Percentiles rank a stretch among this genome's conserved stretches.
Conservation (phyloP, 495 filamentous ascomycete genomes). For the Aspergillus heteromorphus region DNA sequence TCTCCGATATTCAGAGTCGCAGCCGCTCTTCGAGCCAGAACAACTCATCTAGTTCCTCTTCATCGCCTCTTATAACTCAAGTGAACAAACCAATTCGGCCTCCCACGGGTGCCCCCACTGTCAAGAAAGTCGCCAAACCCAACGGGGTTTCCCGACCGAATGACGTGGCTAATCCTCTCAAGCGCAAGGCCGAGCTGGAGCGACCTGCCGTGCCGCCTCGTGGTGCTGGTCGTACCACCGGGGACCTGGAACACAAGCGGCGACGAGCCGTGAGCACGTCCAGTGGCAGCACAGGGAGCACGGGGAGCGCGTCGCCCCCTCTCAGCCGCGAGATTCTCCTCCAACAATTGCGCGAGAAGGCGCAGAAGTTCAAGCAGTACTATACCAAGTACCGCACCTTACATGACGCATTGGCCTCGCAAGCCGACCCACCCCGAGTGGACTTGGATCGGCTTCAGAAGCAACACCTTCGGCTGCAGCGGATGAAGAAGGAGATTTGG, state of each 20-base stretch:
- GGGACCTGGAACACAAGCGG: constrained; percentile 40
- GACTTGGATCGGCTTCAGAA: constrained; percentile 53
- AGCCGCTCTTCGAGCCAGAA: constrained; percentile 39
- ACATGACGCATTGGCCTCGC: constrained; percentile 51
- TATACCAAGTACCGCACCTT: constrained; percentile 61
- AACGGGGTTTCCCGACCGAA: constrained; percentile 26
- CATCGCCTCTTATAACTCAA: constrained; percentile 41
- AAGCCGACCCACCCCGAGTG: constrained; percentile 46
- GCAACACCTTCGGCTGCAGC: constrained; percentile 55
- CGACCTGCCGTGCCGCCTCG: constrained; percentile 20
- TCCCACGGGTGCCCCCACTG: constrained; percentile 1
- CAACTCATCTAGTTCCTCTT: constrained; percentile 41
- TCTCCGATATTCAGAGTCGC: constrained; percentile 54
- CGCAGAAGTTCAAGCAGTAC: constrained; percentile 53
- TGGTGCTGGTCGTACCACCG: constrained; percentile 23
- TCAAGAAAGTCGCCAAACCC: constrained; percentile 19
- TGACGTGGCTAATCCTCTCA: constrained; percentile 31
- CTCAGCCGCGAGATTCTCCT: constrained; percentile 37
- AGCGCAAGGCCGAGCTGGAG: constrained; percentile 43
- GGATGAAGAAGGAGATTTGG: constrained; percentile 66
- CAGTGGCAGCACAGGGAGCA: constrained; percentile 46
- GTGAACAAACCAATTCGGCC: constrained; percentile 26
- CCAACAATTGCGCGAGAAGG: constrained; percentile 47
- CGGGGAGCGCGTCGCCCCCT: constrained; percentile 42
- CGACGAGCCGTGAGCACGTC: constrained; percentile 40